Evolutionary conservation across 345 rosid species (phyloP), one percentile per base, ranked within the genome.

Genomic region (Euphorbia peplus): DNA sequence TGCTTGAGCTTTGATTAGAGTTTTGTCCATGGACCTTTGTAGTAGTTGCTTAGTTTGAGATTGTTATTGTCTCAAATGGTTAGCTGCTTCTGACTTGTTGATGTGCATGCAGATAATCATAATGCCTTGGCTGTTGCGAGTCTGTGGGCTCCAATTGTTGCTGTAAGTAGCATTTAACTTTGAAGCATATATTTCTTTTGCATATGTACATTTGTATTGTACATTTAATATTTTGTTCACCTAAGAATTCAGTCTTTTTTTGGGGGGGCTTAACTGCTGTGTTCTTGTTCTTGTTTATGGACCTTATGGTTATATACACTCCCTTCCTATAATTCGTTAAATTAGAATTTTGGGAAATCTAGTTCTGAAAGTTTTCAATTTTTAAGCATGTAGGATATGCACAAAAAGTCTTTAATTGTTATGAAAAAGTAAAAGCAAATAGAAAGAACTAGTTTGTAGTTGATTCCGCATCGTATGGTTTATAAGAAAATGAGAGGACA

Each of bases 111-210:
- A 93, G 98, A 91, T 83, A 95, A 95, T 79, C 95, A 89, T 77
- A 88, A 95, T 76, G 93, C 93, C 74, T 68, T 95, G 79, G 73
- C 99, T 41, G 75, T 95, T 76, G 95, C 83, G 67, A 78, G 80
- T 83, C 81, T 95, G 69, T 95, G 99, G 99, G 88, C 90, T 71
- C 99, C 99, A 60, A 93, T 95, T 59, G 55, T 89, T 39, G 87
- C 91, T 76, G 98, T 93, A 87, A 91, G 97, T 87, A 82, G 39
- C 57, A 70, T 61, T 61, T 58, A 14, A 29, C 42, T 28, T 18
- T 39, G 12, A 5, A 5, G 18, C 30, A 26, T 11, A 12, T 25
- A 13, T 58, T 58, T 30, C 30, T 58, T 58, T 30, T 58, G 13
- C 63, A 8, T 22, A 8, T 52, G 56, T 7, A n/a, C 25, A 52